Conservation (phyloP, 2,329 filamentous ascomycete species). For the Talaromyces funiculosus region DNA sequence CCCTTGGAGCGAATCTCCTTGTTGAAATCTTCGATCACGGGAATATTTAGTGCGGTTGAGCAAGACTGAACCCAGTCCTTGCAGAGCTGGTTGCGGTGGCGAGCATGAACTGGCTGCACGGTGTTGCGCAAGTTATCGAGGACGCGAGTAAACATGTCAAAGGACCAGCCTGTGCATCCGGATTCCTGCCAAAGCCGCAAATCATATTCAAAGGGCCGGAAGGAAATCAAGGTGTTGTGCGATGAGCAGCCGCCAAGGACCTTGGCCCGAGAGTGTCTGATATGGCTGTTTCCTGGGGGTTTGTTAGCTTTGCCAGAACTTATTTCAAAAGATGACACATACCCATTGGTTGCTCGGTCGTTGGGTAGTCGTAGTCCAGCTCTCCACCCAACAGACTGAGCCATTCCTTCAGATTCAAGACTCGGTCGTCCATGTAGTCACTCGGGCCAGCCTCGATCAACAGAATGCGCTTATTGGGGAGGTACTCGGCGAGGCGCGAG, state of each 20-base stretch:
- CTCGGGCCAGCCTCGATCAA: conserved; percentile 85
- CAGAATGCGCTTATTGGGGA: conserved; percentile 74
- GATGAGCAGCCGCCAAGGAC: conserved; percentile 88
- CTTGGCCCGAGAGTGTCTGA: conserved; percentile 87
- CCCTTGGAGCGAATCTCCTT: conserved; percentile 70
- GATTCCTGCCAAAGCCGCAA: conserved; percentile 75
- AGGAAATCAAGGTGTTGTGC: conserved; percentile 90
- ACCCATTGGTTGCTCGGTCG: conserved; percentile 79
- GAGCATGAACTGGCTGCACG: conserved; percentile 79
- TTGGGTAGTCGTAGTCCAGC: conserved; percentile 86
- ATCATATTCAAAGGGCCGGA: conserved; percentile 86
- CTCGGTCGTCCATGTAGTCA: conserved; percentile 81
- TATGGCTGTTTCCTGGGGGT: conserved; percentile 73
- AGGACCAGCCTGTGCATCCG: conserved; percentile 80
- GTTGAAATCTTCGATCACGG: conserved; percentile 81
- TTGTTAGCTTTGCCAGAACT: conserved; percentile 1
- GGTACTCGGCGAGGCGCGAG: conserved; percentile 71
- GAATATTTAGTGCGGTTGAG: conserved; percentile 71
- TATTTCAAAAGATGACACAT: conserved; percentile 22
- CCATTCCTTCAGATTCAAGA: conserved; percentile 83
- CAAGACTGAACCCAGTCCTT: conserved; percentile 83
- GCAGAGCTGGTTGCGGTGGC: conserved; percentile 85
- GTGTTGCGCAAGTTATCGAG: conserved; percentile 82
- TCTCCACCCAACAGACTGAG: conserved; percentile 76
- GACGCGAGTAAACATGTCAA: conserved; percentile 74